Evolutionary conservation across 352 stramenopile species (phyloP).

Genomic region (Phytophthora uliginosa): DNA sequence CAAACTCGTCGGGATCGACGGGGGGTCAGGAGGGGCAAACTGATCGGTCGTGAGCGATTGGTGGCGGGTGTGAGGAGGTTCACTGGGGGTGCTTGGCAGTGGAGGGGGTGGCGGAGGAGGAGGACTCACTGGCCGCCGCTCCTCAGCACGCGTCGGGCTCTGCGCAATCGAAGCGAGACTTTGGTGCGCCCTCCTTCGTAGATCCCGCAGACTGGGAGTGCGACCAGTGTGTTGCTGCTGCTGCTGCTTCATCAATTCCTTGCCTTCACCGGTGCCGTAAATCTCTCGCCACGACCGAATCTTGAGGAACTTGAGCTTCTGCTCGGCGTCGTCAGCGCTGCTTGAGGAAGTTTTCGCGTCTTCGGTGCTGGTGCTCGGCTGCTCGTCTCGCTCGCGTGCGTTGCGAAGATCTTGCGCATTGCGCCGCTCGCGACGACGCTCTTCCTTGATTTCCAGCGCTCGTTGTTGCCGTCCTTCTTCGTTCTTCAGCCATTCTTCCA

Average conservation of each 20-base stretch:
- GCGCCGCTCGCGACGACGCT: slow-evolving; percentile 35
- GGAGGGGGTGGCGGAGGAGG: slow-evolving; percentile 20
- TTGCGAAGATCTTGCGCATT: slow-evolving; percentile 22
- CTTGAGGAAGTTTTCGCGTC: slow-evolving; percentile 26
- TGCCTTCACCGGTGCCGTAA: slow-evolving; percentile 70
- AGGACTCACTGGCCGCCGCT: slow-evolving; percentile 1
- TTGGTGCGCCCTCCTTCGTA: slow-evolving; percentile 36
- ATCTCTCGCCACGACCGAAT: slow-evolving; percentile 75
- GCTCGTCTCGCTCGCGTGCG: slow-evolving; percentile 15
- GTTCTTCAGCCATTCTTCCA: slow-evolving; percentile 67
- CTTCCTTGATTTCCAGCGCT: slow-evolving; percentile 45
- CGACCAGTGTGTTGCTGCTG: slow-evolving; percentile 17
- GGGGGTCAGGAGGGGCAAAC: slow-evolving; percentile 12
- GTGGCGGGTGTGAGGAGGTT: neutral
- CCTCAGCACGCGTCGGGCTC: slow-evolving; percentile 15
- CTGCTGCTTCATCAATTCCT: slow-evolving; percentile 50
- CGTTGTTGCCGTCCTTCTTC: slow-evolving; percentile 45
- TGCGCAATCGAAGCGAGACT: slow-evolving; percentile 32
- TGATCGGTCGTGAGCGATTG: slow-evolving; percentile 23
- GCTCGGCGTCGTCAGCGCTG: slow-evolving; percentile 35
- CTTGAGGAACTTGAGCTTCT: slow-evolving; percentile 59
- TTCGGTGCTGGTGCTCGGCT: slow-evolving; percentile 25
- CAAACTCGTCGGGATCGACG: slow-evolving; percentile 20
- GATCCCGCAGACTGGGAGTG: slow-evolving; percentile 30
- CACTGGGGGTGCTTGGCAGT: slow-evolving; percentile 3